Conservation (phyloP, 768 basidiomycete genomes). For the Kwoniella dendrophila region DNA sequence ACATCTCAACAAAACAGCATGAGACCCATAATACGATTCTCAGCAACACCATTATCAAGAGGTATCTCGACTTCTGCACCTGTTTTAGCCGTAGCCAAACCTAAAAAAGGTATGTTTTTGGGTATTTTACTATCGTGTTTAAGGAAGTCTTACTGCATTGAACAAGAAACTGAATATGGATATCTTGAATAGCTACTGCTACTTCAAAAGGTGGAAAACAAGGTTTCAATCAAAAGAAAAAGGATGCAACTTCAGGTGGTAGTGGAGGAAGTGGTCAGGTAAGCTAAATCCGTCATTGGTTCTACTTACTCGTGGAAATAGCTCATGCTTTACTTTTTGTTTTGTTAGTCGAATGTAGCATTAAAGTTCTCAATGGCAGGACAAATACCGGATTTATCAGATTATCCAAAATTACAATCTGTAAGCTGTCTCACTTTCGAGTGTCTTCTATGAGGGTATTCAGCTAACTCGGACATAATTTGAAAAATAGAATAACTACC, state of each 20-base stretch:
- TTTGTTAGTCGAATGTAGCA: conserved; percentile 1
- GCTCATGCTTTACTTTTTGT: no score
- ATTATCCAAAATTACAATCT: conserved; percentile 23
- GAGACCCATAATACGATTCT: conserved; percentile 24
- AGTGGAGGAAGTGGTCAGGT: conserved; percentile 21
- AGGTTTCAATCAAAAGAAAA: conserved; percentile 26
- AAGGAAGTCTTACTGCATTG: no score
- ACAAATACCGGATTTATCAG: conserved; percentile 24
- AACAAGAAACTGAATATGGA: neutral
- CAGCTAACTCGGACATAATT: neutral
- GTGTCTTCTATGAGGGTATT: conserved; percentile 4
- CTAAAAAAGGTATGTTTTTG: conserved; percentile 24
- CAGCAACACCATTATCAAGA: conserved; percentile 20
- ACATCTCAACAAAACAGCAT: conserved; percentile 3
- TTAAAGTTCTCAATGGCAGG: conserved; percentile 23
- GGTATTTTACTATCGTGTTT: neutral
- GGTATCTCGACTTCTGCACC: conserved; percentile 30
- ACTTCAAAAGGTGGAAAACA: conserved; percentile 9
- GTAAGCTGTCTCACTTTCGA: conserved; percentile 9
- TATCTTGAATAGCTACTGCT: conserved; percentile 11
- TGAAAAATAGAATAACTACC: conserved; percentile 11
- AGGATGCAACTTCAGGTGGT: conserved; percentile 18
- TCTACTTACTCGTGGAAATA: no score
- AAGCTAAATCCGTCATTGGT: no score
- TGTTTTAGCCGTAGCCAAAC: conserved; percentile 29